Base-by-base conservation (phyloP, 225 moss, liverwort and hornwort species). In the Sphagnum tenellum region DNA sequence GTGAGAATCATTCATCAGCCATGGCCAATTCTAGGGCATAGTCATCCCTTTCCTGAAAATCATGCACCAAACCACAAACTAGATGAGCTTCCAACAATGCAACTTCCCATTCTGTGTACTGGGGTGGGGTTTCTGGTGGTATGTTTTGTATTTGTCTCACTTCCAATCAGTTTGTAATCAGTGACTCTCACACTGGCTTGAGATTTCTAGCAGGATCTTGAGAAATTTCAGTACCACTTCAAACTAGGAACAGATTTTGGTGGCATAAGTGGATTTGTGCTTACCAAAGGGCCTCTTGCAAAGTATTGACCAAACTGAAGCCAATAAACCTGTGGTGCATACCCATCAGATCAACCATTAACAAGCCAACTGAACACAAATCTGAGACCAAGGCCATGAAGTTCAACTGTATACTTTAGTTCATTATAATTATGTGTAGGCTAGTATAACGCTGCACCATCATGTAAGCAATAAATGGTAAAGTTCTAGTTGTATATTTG, bases 261-360 rank as follows among this genome's bases (percentile, higher is more conserved):
- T 52, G 52, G 5, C 11, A 70, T 11, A 11, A 56, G 45, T 45
- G 64, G 66, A 13, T 47, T 73, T 13, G 63, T 61, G 67, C 92
- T 80, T 84, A 98, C 92, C 70, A 90, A 81, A 56, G 92, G 83
- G 8, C 94, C 94, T 73, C 73, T 82, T 3, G 98, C 93, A 73
- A 98, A 98, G 46, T 86, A 98, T 62, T 87, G 90, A 56, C 98
- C 93, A 58, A 98, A 98, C 66, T 98, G 98, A 57, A 98, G 78
- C 93, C 98, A 98, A 65, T 98, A 98, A n/a, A 98, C 93, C 98
- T 98, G 93, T 69, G 71, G 29, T 29, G 29, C 29, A 29, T 29
- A 29, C 29, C 64, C 47, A 49, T 47, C 44, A 44, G 8, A 48
- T 7, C 7, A 63, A 9, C 9, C 11, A 66, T 49, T 9, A 5